These are phyloP conservation scores for Starmerella potacharoeniae DNA, from an alignment of 805 yeast genomes.

Conservation along the genomic window DNA sequence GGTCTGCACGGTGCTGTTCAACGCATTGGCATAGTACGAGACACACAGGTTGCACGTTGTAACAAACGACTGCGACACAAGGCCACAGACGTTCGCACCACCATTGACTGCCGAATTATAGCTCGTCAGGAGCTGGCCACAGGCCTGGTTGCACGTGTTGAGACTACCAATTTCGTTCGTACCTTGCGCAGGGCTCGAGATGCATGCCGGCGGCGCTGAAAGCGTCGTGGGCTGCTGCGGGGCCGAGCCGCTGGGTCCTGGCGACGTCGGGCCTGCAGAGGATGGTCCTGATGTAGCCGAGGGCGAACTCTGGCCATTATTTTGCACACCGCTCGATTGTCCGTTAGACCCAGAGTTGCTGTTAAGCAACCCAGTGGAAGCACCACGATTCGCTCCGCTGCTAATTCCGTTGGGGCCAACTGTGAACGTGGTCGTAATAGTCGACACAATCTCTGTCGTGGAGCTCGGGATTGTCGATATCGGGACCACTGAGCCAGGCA, in stretches of 20 bases:
- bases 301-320: too few species aligned
- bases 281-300: too few species aligned
- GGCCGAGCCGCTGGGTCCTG: too few species aligned
- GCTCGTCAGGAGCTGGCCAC: not conserved
- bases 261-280: too few species aligned
- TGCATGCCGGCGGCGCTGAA: not conserved
- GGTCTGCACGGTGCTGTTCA: not conserved
- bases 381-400: not conserved
- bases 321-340: too few species aligned
- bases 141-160: not conserved
- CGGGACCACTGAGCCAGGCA: slow-evolving; percentile 1
- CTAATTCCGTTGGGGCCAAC: not conserved
- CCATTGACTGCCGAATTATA: not conserved
- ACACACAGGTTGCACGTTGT: not conserved
- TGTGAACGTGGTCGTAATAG: not conserved
- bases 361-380: not conserved
- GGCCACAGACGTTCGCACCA: not conserved
- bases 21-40: not conserved
- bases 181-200: not conserved
- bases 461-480: slow-evolving; percentile 4
- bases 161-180: not conserved
- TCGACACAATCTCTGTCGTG: not conserved
- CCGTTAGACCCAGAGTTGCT: not conserved
- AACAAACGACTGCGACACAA: not conserved
- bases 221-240: not conserved